A percentile compares a stretch with the other conserved stretches of the same genome.
phyloP scores from a whole-genome alignment of 164 flowering plant genomes.

The Protea cynaroides region DNA sequence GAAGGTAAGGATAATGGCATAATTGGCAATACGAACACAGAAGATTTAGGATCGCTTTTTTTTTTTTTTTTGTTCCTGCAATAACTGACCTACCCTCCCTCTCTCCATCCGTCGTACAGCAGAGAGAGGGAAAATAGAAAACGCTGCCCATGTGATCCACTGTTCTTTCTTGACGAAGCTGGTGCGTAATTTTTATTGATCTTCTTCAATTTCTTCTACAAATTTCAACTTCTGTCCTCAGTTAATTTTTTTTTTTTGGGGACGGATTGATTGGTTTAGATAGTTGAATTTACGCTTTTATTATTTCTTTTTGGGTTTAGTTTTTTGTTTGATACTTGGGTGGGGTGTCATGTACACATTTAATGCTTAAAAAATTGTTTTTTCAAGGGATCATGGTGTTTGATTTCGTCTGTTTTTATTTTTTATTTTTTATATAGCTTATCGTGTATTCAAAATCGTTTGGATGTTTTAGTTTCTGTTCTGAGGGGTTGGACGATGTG shows the following conservation, averaged over 20 bases:
- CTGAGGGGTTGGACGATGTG: no score
- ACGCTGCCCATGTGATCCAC: neutral
- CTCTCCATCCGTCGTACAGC: neutral
- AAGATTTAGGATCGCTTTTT: neutral
- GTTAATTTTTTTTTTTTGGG: neutral
- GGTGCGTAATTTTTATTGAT: neutral
- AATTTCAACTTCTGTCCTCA: neutral
- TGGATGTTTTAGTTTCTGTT: no score
- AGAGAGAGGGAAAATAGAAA: neutral
- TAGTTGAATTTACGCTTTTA: no score
- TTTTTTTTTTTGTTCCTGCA: conserved; percentile 4
- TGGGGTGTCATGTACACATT: no score
- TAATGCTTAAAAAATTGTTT: no score
- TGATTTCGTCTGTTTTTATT: no score
- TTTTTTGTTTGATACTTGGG: no score
- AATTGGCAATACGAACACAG: no score
- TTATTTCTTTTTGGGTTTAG: no score
- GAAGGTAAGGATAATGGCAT: neutral
- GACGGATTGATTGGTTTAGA: neutral
- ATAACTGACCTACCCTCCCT: conserved; percentile 5
- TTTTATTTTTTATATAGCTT: no score
- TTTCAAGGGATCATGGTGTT: no score
- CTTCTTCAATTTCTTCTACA: neutral
- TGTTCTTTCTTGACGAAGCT: neutral
- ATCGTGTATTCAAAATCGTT: no score